Base-by-base conservation (phyloP, 768 basidiomycete genomes). In the Naganishia vishniacii region DNA sequence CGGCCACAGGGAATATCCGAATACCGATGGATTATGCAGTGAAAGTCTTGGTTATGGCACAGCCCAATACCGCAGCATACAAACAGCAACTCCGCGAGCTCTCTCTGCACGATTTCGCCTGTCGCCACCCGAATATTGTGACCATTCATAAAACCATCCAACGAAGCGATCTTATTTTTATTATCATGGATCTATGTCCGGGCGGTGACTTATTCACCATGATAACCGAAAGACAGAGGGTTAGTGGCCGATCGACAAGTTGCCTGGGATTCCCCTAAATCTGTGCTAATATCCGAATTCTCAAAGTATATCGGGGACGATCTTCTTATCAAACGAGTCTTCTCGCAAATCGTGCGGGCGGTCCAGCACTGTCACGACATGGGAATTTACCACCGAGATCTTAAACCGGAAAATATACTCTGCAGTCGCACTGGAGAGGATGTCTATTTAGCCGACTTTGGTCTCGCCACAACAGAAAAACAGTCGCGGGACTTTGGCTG, bases 371-470 rank as follows among this genome's bases (percentile, higher is more conserved):
- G 91, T 77, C 94, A 99, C 77, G 83, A 84, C 20, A 81, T 88
- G 49, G 89, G 89, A 47, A 91, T 99, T 72, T 94, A 89, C 80
- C 94, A 98, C 76, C 88, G 94, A 47, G 94, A 98, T 76, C 80
- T 99, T 73, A 99, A 98, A 81, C 94, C 94, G 4, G 94, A 99
- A 51, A 72, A 80, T 75, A 84, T 95, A 63, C 81, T 97, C 48
- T 93, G 91, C 77, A 88, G 86, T 20, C 67, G 71, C n/a, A 72
- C 73, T 67, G 92, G 91, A 49, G 80, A 82, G 68, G 82, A 84
- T 56, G 83, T 95, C 59, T 86, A 89, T 58, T 83, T 98, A 67
- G 93, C 92, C 40, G 94, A 98, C 79, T 98, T 98, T 77, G 94
- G 94, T 25, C 83, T 98, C 7, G 82, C 93, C 2, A 95, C 93